Evolutionary conservation across 1,284 basidiomycete genomes (phyloP), one percentile per base, ranked within the genome.

Genomic region (Prillingera fragicola): DNA sequence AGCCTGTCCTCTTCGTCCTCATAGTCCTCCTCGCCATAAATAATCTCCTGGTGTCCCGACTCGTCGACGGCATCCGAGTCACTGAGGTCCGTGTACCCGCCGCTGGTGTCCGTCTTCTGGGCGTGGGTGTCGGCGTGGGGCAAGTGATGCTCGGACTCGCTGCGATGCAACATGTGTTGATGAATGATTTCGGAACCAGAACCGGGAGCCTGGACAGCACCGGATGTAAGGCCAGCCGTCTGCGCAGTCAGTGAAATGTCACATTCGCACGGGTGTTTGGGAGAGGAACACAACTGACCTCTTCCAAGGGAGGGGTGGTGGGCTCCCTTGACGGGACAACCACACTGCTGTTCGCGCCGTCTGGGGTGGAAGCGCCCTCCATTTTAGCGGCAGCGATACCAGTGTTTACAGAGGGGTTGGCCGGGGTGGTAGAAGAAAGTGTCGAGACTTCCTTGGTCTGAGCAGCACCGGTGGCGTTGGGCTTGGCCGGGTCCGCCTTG

Each of bases 1-100:
- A 90, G 74, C 38, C 81, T 69, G 62, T 87, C 82, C 64, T 90
- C 87, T 48, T 89, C 85, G 44, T 85, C 84, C 56, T 82, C 77
- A 38, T 75, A 78, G 15, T 52, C 50, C 18, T 80, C 78, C 36
- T 78, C 75, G 26, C 73, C 58, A 38, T 62, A 38, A 1, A 51
- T 52, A 42, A 63, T 60, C 18, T 73, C 73, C 38, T 79, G 77
- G 34, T 77, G 74, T 33, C 75, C 70, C 13, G 19, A 25, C 19
- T 71, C 70, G 10, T 63, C 59, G 50, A 43, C 47, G 14, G 65
- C 70, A 50, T 60, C 71, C 42, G 60, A 55, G 32, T 61, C 67
- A 22, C 50, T 57, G 23, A 65, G 54, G 32, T 61, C 57, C 38
- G 60, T 53, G 49, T 67, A 61, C 24, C 62, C 62, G 34, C 61